Evolutionary conservation across 495 filamentous ascomycete genomes (phyloP), one percentile per base, ranked within the genome.

Genomic region (Annulohypoxylon moriforme): DNA sequence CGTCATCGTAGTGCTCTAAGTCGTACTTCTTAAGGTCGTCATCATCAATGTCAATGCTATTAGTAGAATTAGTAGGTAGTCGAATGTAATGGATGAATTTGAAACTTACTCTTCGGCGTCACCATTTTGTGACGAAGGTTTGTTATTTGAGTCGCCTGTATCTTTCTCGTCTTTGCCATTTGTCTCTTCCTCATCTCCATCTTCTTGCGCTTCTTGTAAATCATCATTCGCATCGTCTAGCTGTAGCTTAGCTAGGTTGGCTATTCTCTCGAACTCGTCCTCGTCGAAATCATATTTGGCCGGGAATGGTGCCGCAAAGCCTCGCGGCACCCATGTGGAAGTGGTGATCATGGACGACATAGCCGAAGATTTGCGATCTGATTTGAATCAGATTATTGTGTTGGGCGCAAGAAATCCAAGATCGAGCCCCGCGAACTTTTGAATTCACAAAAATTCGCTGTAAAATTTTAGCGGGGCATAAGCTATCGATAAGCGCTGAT

Each of bases 11-110:
- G 78, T 97, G 90, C 64, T 98, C 96, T 49, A 99, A 83, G 76
- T 99, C 89, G 78, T 97, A 98, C 79, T 98, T 94, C 78, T 93
- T 94, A 9, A 99, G 85, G 77, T 97, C 93, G 72, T 94, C 93
- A 71, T 97, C 94, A 58, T 92, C 87, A 11, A 83, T 70, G 49
- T 84, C 81, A 60, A 84, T 78, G 20, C 83, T 84, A 60, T 36
- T 4, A 0, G 31, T 9, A 18, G 8, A 22, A 66, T 81, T 67
- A 80, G 75, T 63, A 60, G 40, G 31, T 68, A 55, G 47, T 59
- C 16, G 29, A 0, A 22, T 36, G 7, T 18, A 47, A 52, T 13
- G 20, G 46, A 2, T n/a, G 13, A 46, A 18, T 42, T 10, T 33
- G 25, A 38, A 38, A 77, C 77, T 50, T 78, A 83, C 82, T 83